These are phyloP conservation scores for Wickerhamiella dianesei DNA, from an alignment of 805 yeast species.

Conservation along the genomic window DNA sequence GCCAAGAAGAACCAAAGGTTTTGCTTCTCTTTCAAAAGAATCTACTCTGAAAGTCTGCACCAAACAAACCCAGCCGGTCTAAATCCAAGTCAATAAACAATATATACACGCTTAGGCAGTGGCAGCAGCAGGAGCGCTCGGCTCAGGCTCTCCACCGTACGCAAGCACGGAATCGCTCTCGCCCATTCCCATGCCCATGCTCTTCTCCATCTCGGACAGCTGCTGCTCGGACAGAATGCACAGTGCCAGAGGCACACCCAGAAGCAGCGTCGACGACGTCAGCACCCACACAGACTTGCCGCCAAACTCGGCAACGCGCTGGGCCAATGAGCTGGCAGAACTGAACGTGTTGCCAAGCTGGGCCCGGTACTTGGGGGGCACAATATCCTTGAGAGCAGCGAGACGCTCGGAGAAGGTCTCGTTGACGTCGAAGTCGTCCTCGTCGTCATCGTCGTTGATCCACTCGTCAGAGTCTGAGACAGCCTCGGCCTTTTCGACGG, in stretches of 20 bases:
- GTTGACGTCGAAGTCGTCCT: slow-evolving; percentile 58
- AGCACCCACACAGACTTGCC: slow-evolving; percentile 77
- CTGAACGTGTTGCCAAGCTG: slow-evolving; percentile 26
- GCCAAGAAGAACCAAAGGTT: too few relatives aligned
- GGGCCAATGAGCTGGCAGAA: slow-evolving; percentile 26
- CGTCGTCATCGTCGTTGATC: slow-evolving; percentile 38
- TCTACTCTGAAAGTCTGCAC: too few relatives aligned
- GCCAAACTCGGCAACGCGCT: slow-evolving; percentile 41
- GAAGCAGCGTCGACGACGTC: slow-evolving; percentile 66
- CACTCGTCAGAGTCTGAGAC: slow-evolving; percentile 28
- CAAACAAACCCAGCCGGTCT: too few relatives aligned
- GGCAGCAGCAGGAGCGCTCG: slow-evolving; percentile 23
- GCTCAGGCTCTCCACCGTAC: slow-evolving; percentile 25
- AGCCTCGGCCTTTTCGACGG: slow-evolving; percentile 27
- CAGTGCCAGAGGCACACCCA: slow-evolving; percentile 87
- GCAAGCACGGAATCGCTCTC: slow-evolving; percentile 19
- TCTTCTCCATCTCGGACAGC: slow-evolving; percentile 86
- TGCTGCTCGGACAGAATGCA: slow-evolving; percentile 88
- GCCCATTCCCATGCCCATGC: slow-evolving; percentile 33
- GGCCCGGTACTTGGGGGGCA: slow-evolving; percentile 76
- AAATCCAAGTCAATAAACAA: neutral
- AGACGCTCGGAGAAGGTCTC: slow-evolving; percentile 83
- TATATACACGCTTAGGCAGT: slow-evolving; percentile 1
- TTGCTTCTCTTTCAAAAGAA: too few relatives aligned
- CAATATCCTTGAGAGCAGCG: slow-evolving; percentile 78